phyloP scores from a whole-genome alignment of 306 rosid genomes.

The Corylus americana region DNA sequence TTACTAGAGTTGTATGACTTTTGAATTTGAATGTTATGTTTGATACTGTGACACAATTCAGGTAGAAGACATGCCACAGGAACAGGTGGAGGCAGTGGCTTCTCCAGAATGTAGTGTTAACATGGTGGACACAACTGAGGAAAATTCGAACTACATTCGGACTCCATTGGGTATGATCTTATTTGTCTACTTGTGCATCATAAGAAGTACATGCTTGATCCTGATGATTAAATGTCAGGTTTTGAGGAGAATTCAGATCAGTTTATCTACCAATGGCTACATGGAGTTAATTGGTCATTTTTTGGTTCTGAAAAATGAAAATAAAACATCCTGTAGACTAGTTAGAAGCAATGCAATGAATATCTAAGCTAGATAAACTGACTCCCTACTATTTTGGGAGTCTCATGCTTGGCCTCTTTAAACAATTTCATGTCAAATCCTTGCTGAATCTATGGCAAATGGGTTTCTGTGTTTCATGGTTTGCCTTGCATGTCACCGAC shows the following conservation, averaged over 20 bases:
- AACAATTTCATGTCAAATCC: not conserved
- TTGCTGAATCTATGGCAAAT: conserved; percentile 5
- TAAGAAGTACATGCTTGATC: conserved; percentile 13
- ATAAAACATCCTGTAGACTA: not conserved
- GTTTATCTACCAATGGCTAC: conserved; percentile 2
- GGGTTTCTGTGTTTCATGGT: not conserved
- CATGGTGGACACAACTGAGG: conserved; percentile 28
- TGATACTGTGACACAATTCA: conserved; percentile 29
- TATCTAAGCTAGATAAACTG: not conserved
- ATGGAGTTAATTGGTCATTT: not conserved
- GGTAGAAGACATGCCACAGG: conserved; percentile 47
- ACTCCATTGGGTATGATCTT: conserved; percentile 46
- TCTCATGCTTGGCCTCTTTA: not conserved
- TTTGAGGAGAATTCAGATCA: not conserved
- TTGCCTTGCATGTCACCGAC: not conserved
- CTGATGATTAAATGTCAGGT: conserved; percentile 4
- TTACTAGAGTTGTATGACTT: conserved; percentile 16
- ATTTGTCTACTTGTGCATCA: conserved; percentile 17
- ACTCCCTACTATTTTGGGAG: no score
- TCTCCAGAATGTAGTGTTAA: conserved; percentile 27
- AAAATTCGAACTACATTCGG: conserved; percentile 9
- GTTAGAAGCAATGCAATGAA: not conserved
- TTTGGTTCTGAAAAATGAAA: not conserved
- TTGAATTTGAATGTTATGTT: conserved; percentile 26
- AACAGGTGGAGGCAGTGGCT: conserved; percentile 31